phyloP scores from a whole-genome alignment of 2,329 filamentous ascomycete genomes.

The Beauveria asiatica region DNA sequence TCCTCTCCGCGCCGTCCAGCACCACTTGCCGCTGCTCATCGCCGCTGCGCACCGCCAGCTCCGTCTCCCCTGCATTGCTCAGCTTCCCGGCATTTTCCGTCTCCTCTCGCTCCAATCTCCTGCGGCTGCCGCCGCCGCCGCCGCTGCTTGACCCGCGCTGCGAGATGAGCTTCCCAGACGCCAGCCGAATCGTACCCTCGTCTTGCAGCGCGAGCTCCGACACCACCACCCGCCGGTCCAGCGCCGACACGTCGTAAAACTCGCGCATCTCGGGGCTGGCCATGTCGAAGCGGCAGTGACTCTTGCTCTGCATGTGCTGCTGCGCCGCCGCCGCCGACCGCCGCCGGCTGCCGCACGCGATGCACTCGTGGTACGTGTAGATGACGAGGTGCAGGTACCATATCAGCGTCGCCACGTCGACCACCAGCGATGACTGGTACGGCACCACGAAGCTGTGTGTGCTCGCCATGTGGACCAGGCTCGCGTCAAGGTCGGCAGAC shows the following conservation, averaged over 20 bases:
- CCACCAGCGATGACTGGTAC: constrained; percentile 26
- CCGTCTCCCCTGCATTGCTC: not conserved
- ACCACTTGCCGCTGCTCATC: not conserved
- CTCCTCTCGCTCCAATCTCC: not conserved
- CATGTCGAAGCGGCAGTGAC: constrained; percentile 34
- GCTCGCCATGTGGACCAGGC: constrained; percentile 37
- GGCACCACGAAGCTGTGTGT: constrained; percentile 38
- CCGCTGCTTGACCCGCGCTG: not conserved
- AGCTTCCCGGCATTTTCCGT: not conserved
- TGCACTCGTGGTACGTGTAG: constrained; percentile 36
- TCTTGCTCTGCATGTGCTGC: constrained; percentile 38
- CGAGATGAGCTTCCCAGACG: constrained; percentile 5
- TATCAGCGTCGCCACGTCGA: constrained; percentile 36
- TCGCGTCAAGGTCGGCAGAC: constrained; percentile 24
- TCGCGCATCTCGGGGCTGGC: constrained; percentile 22
- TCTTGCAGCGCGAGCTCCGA: not conserved
- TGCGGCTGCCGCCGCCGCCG: not conserved
- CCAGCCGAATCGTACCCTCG: not conserved
- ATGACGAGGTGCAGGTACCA: constrained; percentile 39
- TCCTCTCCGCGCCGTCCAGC: not conserved
- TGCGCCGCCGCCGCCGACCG: constrained; percentile 32
- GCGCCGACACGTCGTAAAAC: constrained; percentile 24
- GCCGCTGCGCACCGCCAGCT: not conserved
- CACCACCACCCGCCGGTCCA: constrained; percentile 4
- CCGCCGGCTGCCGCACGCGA: constrained; percentile 36